phyloP scores from a whole-genome alignment of 208 protist species.

The Kentomonas sorsogonicus region DNA sequence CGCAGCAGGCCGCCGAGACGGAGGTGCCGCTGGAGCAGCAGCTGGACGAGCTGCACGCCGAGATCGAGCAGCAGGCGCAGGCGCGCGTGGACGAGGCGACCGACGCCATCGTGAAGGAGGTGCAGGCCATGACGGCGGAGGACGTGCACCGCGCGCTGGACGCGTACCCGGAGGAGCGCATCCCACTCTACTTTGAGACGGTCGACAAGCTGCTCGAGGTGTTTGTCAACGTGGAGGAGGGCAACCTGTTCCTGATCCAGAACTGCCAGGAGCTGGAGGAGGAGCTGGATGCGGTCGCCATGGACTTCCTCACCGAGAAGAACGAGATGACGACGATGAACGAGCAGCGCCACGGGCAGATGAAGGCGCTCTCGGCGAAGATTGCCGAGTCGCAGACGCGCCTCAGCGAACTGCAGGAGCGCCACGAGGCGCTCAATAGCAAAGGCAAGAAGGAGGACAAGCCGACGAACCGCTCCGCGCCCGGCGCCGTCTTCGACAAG shows the following conservation, averaged over 20 bases:
- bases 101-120: slow-evolving; percentile 37
- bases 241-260: slow-evolving; percentile 96
- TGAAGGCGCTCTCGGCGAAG: slow-evolving; percentile 65
- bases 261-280: slow-evolving; percentile 94
- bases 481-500: neutral
- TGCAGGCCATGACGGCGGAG: slow-evolving; percentile 45
- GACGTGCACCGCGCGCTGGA: slow-evolving; percentile 54
- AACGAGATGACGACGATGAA: slow-evolving; percentile 86
- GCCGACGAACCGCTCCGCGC: neutral
- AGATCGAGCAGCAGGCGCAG: slow-evolving; percentile 49
- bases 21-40: slow-evolving; percentile 46
- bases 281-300: slow-evolving; percentile 88
- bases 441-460: neutral
- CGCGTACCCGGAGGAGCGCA: slow-evolving; percentile 60
- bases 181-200: slow-evolving; percentile 90
- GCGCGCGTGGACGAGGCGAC: slow-evolving; percentile 26
- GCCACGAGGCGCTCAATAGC: slow-evolving; percentile 42
- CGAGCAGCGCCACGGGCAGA: slow-evolving; percentile 77
- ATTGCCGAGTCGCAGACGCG: slow-evolving; percentile 77
- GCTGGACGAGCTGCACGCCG: slow-evolving; percentile 42
- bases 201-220: slow-evolving; percentile 92
- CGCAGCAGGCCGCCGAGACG: neutral
- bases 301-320: slow-evolving; percentile 76
- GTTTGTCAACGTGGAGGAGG: slow-evolving; percentile 94
- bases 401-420: slow-evolving; percentile 62